Evolutionary conservation across 306 rosid species (phyloP).

Genomic region (Begonia fuchsioides): DNA sequence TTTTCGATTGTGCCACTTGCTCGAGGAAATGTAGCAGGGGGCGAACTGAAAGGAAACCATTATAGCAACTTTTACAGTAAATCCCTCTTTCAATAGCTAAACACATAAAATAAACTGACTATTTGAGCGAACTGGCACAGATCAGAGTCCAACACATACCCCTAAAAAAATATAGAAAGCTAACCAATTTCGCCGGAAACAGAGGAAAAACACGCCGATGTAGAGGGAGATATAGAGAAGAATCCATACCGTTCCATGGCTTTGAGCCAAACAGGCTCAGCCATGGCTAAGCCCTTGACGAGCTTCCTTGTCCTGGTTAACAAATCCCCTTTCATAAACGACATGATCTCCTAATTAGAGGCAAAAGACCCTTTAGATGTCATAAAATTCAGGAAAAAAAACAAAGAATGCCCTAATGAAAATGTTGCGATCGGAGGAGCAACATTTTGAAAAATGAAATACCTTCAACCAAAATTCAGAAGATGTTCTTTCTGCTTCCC

Average conservation of each 20-base stretch:
- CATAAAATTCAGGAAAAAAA: no score
- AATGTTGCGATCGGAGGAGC: no score
- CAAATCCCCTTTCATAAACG: slow-evolving; percentile 67
- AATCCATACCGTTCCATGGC: slow-evolving; percentile 73
- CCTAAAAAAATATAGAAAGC: not conserved
- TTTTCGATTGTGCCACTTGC: slow-evolving; percentile 39
- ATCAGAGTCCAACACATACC: not conserved
- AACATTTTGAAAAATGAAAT: no score
- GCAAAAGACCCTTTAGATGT: no score
- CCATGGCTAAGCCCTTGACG: slow-evolving; percentile 69
- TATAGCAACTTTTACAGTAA: no score
- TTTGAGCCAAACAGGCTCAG: slow-evolving; percentile 83
- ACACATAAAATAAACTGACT: no score
- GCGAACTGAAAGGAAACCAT: slow-evolving; percentile 29
- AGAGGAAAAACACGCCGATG: not conserved
- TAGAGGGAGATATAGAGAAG: slow-evolving; percentile 6
- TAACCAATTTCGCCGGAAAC: not conserved
- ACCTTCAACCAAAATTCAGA: no score
- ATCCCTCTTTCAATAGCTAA: no score
- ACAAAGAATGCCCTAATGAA: no score
- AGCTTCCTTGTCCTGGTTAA: slow-evolving; percentile 59
- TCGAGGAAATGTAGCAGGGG: slow-evolving; percentile 72
- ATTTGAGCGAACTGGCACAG: not conserved
- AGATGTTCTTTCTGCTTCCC: no score
- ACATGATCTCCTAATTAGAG: slow-evolving; percentile 26